These are phyloP conservation scores for Ambrosia artemisiifolia DNA, from an alignment of 129 eudicot genomes.

Conservation along the genomic window DNA sequence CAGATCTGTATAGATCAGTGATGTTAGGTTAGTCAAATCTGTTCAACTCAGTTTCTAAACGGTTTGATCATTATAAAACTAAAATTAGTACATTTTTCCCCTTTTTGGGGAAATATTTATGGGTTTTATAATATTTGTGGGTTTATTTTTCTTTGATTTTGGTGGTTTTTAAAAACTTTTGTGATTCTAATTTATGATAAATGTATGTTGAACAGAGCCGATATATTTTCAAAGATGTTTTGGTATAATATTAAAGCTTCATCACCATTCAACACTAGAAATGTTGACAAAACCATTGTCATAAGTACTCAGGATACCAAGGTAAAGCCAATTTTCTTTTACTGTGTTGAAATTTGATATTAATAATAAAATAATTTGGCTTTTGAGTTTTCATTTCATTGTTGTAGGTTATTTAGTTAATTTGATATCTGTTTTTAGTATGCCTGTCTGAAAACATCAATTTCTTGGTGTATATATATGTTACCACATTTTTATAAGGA, in stretches of 20 bases:
- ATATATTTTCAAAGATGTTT: slow-evolving; percentile 79
- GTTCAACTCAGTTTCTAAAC: no score
- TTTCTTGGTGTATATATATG: not conserved
- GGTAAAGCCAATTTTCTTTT: slow-evolving; percentile 25
- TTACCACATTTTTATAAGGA: no score
- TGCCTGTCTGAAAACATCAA: not conserved
- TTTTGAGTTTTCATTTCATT: not conserved
- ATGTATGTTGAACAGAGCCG: slow-evolving; percentile 32
- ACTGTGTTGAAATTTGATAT: not conserved
- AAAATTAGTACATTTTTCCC: no score
- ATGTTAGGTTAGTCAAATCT: no score
- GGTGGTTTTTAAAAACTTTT: not conserved
- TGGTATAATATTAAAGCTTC: slow-evolving; percentile 89
- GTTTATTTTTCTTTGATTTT: not conserved
- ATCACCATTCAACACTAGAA: slow-evolving; percentile 46
- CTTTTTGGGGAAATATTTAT: no score
- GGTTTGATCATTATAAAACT: no score
- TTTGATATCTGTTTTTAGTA: not conserved
- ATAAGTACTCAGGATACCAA: slow-evolving; percentile 89
- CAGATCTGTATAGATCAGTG: no score
- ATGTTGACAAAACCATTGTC: slow-evolving; percentile 72
- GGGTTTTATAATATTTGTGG: no score
- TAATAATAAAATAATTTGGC: not conserved
- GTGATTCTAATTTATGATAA: not conserved
- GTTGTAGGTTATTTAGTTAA: not conserved